These are phyloP conservation scores for Cladobotryum protrusum DNA, from an alignment of 2,329 filamentous ascomycete species.

Conservation along the genomic window DNA sequence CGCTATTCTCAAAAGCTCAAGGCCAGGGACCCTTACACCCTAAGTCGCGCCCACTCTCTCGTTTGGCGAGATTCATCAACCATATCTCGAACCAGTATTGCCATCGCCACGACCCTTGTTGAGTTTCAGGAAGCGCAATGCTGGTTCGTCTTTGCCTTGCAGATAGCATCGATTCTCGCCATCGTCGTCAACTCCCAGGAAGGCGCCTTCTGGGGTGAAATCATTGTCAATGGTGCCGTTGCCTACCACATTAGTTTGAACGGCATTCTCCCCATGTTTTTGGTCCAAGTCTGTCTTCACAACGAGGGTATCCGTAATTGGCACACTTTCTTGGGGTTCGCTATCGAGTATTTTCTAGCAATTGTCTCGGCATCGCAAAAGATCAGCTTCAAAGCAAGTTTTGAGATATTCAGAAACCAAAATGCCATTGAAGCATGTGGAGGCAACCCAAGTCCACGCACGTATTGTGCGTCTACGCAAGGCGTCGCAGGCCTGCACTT, in stretches of 20 bases:
- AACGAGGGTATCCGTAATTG: constrained; percentile 35
- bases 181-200: constrained; percentile 36
- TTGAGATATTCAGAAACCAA: constrained; percentile 29
- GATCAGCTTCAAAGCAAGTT: constrained; percentile 28
- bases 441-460: constrained; percentile 31
- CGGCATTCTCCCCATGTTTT: constrained; percentile 32
- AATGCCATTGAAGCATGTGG: constrained; percentile 27
- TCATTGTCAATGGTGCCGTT: constrained; percentile 32
- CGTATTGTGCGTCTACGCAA: constrained; percentile 31
- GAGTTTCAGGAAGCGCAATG: constrained; percentile 35
- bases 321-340: constrained; percentile 36
- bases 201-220: constrained; percentile 34
- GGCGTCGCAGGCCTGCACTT: constrained; percentile 28
- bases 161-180: constrained; percentile 35
- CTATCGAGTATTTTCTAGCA: constrained; percentile 32
- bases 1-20: constrained; percentile 23
- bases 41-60: constrained; percentile 31
- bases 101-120: constrained; percentile 34
- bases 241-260: constrained; percentile 33
- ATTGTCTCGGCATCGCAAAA: constrained; percentile 32
- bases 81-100: constrained; percentile 32
- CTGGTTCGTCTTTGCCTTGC: constrained; percentile 35
- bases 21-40: constrained; percentile 14
- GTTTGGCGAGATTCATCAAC: constrained; percentile 32
- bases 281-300: constrained; percentile 32